phyloP scores from a whole-genome alignment of 208 protist genomes.

The Naegleria lovaniensis region DNA sequence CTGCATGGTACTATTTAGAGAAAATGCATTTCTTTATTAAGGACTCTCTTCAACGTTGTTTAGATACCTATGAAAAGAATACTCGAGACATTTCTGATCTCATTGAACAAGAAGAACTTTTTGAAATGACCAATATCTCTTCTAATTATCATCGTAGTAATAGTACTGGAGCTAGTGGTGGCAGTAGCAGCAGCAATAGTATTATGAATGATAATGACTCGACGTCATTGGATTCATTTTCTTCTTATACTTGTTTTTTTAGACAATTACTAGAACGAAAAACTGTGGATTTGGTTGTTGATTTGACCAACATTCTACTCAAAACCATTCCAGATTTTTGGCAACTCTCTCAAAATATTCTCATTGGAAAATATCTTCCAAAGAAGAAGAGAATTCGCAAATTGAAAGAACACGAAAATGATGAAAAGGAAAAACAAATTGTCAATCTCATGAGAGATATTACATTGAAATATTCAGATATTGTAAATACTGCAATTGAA shows the following conservation, averaged over 20 bases:
- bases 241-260: neutral
- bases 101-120: neutral
- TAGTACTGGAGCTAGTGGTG: too few relatives aligned
- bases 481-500: neutral
- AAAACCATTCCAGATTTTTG: constrained; percentile 4
- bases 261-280: neutral
- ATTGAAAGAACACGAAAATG: neutral
- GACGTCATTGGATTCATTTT: too few relatives aligned
- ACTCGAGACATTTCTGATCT: neutral
- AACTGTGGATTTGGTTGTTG: neutral
- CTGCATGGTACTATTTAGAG: neutral
- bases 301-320: neutral
- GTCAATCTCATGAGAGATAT: neutral
- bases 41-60: neutral
- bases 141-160: too few relatives aligned
- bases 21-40: neutral
- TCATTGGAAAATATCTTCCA: neutral
- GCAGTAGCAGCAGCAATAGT: too few relatives aligned
- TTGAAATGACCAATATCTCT: neutral
- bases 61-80: neutral
- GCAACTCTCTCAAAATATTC: constrained; percentile 11
- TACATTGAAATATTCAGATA: neutral
- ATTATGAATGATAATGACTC: too few relatives aligned
- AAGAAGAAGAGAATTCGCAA: neutral
- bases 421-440: neutral